Conservation (phyloP, 805 yeast species). For the Schwanniomyces sp. region DNA sequence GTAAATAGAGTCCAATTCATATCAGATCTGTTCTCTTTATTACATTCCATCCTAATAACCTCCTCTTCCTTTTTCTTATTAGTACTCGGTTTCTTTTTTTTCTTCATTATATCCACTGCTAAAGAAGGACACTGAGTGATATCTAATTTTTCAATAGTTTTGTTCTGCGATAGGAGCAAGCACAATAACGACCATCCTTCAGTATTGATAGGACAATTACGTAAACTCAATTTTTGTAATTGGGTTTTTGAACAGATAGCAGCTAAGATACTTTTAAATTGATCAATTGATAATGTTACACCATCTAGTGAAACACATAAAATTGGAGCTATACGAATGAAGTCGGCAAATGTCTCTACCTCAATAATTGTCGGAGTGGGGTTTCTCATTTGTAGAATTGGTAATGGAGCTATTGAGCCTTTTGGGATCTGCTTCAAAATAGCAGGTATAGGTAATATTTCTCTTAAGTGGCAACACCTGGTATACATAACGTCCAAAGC, state of each 20-base stretch:
- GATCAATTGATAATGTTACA: conserved; percentile 68
- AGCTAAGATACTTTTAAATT: conserved; percentile 71
- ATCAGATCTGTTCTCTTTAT: conserved; percentile 59
- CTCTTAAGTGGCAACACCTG: conserved; percentile 89
- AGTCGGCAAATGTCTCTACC: conserved; percentile 84
- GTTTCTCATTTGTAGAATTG: conserved; percentile 69
- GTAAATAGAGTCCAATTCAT: conserved; percentile 83
- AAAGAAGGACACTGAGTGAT: conserved; percentile 66
- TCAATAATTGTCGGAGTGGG: conserved; percentile 92
- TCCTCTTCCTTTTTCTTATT: conserved; percentile 24
- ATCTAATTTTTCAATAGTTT: conserved; percentile 58
- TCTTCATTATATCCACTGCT: conserved; percentile 43
- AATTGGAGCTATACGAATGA: conserved; percentile 81
- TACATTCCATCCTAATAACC: conserved; percentile 44
- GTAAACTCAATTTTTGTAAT: conserved; percentile 69
- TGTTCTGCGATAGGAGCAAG: conserved; percentile 67
- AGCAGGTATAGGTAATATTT: conserved; percentile 87
- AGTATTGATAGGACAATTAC: conserved; percentile 72
- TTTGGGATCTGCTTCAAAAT: conserved; percentile 71
- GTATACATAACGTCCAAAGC: conserved; percentile 78
- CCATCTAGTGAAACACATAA: conserved; percentile 77
- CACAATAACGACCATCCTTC: conserved; percentile 81
- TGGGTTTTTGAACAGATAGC: conserved; percentile 67
- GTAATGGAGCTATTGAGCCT: conserved; percentile 74
- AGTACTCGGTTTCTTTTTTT: conserved; percentile 21